Percentiles rank a stretch among this genome's conserved stretches.
These are phyloP conservation scores for Apiotrichum montevideense DNA, from an alignment of 1,284 basidiomycete species.

Conservation along the genomic window DNA sequence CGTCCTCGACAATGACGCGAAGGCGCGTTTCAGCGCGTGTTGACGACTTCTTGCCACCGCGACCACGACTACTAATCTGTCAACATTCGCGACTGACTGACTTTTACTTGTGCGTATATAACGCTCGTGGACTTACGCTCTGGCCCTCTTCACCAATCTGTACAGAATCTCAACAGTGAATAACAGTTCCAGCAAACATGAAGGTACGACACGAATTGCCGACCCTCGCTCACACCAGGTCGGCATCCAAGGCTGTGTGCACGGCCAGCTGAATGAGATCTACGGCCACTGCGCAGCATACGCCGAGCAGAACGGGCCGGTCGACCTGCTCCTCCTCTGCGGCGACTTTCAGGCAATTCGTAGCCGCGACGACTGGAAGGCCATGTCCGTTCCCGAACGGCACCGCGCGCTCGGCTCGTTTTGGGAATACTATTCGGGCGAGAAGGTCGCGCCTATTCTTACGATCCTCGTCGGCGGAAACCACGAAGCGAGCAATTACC, in stretches of 20 bases:
- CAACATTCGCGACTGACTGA: too few species aligned
- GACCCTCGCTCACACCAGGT: conserved; percentile 51
- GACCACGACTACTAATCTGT: too few species aligned
- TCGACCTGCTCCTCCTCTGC: conserved; percentile 76
- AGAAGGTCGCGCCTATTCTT: conserved; percentile 71
- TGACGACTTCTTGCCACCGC: too few species aligned
- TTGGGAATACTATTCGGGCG: conserved; percentile 82
- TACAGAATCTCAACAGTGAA: too few species aligned
- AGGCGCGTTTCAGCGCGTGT: too few species aligned
- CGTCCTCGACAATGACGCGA: too few species aligned
- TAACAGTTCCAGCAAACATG: too few species aligned
- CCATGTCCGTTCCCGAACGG: conserved; percentile 86
- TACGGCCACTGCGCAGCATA: conserved; percentile 68
- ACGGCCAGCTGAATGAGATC: conserved; percentile 80
- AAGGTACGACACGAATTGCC: too few species aligned
- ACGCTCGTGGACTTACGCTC: too few species aligned
- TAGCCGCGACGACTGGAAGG: conserved; percentile 76
- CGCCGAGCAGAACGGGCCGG: conserved; percentile 58
- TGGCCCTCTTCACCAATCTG: too few species aligned
- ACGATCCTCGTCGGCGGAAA: conserved; percentile 97
- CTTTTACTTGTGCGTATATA: too few species aligned
- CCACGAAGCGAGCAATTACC: conserved; percentile 94
- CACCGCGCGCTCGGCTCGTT: conserved; percentile 80
- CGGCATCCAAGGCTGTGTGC: conserved; percentile 91
- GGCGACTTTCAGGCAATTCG: conserved; percentile 90